phyloP scores from a whole-genome alignment of 352 stramenopile genomes.

The Globisporangium barbulae region DNA sequence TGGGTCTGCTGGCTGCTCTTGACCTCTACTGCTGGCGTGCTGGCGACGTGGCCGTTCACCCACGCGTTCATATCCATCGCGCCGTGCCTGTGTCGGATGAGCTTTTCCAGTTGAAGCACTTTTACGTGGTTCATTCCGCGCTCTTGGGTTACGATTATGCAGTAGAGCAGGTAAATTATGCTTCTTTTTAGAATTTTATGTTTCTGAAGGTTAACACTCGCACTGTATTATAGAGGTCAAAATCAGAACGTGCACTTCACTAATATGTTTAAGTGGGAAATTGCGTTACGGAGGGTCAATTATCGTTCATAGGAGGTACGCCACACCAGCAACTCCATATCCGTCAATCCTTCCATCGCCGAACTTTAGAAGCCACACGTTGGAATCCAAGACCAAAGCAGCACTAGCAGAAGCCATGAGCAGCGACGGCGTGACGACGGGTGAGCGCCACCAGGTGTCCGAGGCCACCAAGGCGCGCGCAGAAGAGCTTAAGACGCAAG shows the following conservation, averaged over 20 bases:
- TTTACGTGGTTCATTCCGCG: neutral
- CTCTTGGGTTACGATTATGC: constrained; percentile 8
- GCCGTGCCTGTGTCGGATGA: neutral
- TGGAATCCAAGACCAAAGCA: neutral
- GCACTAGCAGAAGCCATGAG: constrained; percentile 26
- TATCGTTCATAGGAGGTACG: neutral
- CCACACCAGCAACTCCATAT: neutral
- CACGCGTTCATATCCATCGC: constrained; percentile 18
- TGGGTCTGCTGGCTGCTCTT: neutral
- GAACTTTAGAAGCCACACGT: constrained; percentile 11
- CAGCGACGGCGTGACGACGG: constrained; percentile 39
- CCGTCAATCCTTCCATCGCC: constrained; percentile 3
- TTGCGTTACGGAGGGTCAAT: neutral
- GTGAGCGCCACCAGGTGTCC: constrained; percentile 52
- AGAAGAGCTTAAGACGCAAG: constrained; percentile 80
- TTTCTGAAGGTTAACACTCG: no score
- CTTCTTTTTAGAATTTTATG: neutral
- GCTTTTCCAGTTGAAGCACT: constrained; percentile 5
- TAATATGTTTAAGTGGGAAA: neutral
- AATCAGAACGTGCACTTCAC: neutral
- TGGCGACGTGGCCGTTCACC: constrained; percentile 2
- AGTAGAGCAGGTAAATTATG: constrained; percentile 2
- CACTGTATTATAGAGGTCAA: neutral
- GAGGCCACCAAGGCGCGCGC: constrained; percentile 61
- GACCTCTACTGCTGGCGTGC: no score